Evolutionary conservation across 768 basidiomycete species (phyloP), one percentile per base, ranked within the genome.

Genomic region (Dioszegia aurantiaca): DNA sequence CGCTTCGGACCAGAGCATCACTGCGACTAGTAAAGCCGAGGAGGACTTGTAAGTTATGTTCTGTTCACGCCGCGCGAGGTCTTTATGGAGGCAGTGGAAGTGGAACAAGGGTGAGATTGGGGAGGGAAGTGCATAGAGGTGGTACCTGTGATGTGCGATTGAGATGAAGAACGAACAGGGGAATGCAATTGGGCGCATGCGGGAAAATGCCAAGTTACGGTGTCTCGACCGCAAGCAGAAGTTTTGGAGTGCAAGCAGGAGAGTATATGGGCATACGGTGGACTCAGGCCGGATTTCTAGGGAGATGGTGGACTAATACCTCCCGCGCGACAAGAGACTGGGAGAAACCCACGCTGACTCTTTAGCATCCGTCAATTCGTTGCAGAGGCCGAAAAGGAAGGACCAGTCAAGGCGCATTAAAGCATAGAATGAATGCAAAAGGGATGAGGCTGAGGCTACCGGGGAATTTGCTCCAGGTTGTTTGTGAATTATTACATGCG

Each of bases 331-430:
- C n/a, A n/a, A n/a, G n/a, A n/a, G n/a, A n/a, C n/a, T n/a, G n/a
- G n/a, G n/a, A n/a, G n/a, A n/a, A n/a, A 30, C 16, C 21, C 40
- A 21, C 5, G 27, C 48, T 28, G 40, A 24, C 23, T 1, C 3
- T 16, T 9, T 42, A 46, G 56, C 44, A 76, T 76, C 69, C 64
- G 67, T 42, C 69, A 76, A 61, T 76, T 74, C 65, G 73, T 76
- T 24, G 70, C 69, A 36, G 75, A 74, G 40, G 73, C 73, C 19
- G 75, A 76, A 64, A 72, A 71, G 64, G 67, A 68, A 19, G 44
- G 31, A 53, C 51, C 51, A 4, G 71, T 62, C 33, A 68, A 68
- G 56, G 43, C 39, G n/a, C 62, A 64, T 43, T 64, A 58, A 44
- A 43, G 33, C 33, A 14, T 24, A 37, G 2, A 23, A 27, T 3